Base-by-base conservation (phyloP, 768 basidiomycete genomes). In the Mycena rosella region DNA sequence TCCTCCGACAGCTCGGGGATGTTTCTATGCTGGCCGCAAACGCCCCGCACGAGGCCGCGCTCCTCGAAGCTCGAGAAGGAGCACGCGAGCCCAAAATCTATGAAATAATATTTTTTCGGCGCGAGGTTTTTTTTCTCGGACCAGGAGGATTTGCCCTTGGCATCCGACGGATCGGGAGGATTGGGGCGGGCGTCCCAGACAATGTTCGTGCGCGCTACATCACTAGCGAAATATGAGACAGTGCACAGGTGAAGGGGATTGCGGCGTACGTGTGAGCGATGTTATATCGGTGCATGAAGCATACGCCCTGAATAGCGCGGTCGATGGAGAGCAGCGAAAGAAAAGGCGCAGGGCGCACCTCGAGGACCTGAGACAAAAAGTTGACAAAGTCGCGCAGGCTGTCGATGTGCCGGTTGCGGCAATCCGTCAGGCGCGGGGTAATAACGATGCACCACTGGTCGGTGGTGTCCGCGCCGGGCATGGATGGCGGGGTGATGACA, bases 1-100 rank as follows among this genome's bases (percentile, higher is more conserved):
- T 71, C 70, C 44, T 71, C 70, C 24, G 70, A 71, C n/a, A 71
- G 55, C 48, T 71, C 70, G 45, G 70, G 70, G 22, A 71, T 71
- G 32, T 68, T 59, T 57, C 63, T 48, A 68, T 71, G 70, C 42
- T 71, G 70, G 1, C 70, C 70, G 29, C 70, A 71, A 30, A 71
- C 15, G 1, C 70, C 70, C 40, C 48, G 58, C 26, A 71, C 70
- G 14, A 68, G 55, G 32, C 70, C 66, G n/a, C 70, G 70, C 49
- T 67, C 58, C 63, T 71, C 70, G 24, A 68, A 71, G 29, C 66
- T 71, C 27, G 65, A 22, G 45, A 45, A 71, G n/a, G 70, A 71
- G 54, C 65, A 67, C 48, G 70, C 70, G 15, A 71, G 55, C 8
- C 70, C 70, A 44, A 71, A 71, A 27, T 71, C 70, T 34, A 71